Conservation (phyloP, 768 basidiomycete species). For the Mrakia blollopis region DNA sequence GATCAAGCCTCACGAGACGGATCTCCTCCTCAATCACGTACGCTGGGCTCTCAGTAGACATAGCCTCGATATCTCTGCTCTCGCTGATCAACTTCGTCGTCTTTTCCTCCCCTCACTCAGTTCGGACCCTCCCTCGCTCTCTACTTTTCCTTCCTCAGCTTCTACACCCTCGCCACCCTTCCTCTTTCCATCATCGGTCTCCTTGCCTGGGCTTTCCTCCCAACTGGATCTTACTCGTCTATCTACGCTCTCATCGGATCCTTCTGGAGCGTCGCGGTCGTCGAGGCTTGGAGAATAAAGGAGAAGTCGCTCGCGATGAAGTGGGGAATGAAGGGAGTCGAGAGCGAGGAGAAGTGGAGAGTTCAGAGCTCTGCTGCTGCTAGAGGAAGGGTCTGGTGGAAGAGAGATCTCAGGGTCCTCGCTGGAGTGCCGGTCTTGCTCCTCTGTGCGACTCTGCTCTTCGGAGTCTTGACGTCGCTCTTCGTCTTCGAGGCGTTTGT, state of each 20-base stretch:
- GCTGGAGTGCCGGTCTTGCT: constrained; percentile 60
- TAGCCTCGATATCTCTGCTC: neutral
- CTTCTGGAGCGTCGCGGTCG: constrained; percentile 81
- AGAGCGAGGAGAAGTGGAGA: constrained; percentile 17
- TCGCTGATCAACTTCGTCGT: neutral
- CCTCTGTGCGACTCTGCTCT: constrained; percentile 28
- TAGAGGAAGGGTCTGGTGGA: constrained; percentile 57
- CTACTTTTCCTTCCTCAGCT: constrained; percentile 78
- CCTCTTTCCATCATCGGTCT: constrained; percentile 70
- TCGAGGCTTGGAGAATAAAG: constrained; percentile 86
- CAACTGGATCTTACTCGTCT: constrained; percentile 37
- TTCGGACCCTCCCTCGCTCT: constrained; percentile 39
- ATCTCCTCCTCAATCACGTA: constrained; percentile 67
- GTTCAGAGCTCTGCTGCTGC: constrained; percentile 6
- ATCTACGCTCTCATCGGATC: constrained; percentile 37
- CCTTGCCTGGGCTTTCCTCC: constrained; percentile 60
- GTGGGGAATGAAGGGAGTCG: constrained; percentile 73
- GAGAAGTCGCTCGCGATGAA: constrained; percentile 76
- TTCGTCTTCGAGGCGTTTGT: constrained; percentile 78
- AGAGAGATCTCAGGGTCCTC: constrained; percentile 61
- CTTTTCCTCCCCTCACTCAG: constrained; percentile 33
- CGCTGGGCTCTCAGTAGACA: constrained; percentile 33
- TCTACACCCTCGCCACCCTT: constrained; percentile 73
- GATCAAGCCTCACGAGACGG: constrained; percentile 53
- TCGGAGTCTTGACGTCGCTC: constrained; percentile 64